phyloP scores from a whole-genome alignment of 2,329 filamentous ascomycete species.

The Zymoseptoria pseudotritici region DNA sequence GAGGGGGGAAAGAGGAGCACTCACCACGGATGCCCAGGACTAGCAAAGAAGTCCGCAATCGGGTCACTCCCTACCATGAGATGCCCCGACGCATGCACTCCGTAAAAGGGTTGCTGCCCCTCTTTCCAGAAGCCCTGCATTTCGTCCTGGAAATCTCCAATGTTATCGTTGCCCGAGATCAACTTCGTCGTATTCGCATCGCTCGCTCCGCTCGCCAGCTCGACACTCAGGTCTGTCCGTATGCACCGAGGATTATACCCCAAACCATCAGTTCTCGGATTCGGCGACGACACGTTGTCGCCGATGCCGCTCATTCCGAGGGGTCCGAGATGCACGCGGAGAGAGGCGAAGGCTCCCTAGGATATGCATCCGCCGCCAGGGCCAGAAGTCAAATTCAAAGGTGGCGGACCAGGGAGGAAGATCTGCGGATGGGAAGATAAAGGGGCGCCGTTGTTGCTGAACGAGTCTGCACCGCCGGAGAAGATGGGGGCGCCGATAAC shows the following conservation, averaged over 20 bases:
- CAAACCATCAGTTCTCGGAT: conserved; percentile 18
- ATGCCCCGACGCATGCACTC: conserved; percentile 40
- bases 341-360: conserved; percentile 40
- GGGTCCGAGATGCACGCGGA: conserved; percentile 22
- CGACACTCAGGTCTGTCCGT: conserved; percentile 5
- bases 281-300: conserved; percentile 5
- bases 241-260: conserved; percentile 18
- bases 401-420: conserved; percentile 4
- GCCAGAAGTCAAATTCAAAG: conserved; percentile 36
- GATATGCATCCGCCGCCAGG: conserved; percentile 50
- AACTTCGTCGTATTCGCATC: conserved; percentile 10
- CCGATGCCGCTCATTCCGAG: conserved; percentile 4
- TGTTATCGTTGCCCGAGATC: conserved; percentile 6
- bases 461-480: conserved; percentile 45
- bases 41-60: conserved; percentile 34
- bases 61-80: conserved; percentile 38
- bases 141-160: conserved; percentile 11
- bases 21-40: conserved; percentile 42
- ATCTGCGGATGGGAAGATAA: background rate
- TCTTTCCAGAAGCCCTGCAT: conserved; percentile 10
- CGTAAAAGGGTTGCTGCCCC: conserved; percentile 3
- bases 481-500: conserved; percentile 45
- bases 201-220: background rate
- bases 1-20: conserved; percentile 35
- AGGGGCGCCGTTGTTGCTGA: conserved; percentile 25